Percentiles rank a stretch among this genome's conserved stretches.
Conservation (phyloP, 176 grass and related monocot species). For the Carex kokanica region DNA sequence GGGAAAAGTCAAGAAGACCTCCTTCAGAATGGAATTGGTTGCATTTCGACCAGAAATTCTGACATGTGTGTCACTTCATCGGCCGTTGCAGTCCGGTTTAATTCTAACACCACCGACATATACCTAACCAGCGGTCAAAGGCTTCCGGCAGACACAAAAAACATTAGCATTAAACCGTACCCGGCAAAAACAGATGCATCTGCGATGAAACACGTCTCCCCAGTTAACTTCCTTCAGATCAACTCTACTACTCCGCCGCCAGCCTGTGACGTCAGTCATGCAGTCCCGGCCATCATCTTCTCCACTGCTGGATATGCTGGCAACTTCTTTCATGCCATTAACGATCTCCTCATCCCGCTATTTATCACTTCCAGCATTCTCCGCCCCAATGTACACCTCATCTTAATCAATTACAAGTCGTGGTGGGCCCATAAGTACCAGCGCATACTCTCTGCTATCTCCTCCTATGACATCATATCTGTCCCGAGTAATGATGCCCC, state of each 20-base stretch:
- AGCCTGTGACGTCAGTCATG: conserved; percentile 44
- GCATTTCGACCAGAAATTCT: neutral
- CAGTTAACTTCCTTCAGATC: neutral
- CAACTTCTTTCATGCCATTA: conserved; percentile 64
- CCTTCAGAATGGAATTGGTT: conserved; percentile 4
- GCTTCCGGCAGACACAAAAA: neutral
- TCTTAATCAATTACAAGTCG: conserved; percentile 44
- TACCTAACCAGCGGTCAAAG: conserved; percentile 7
- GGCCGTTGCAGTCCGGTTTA: neutral
- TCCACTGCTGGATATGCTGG: conserved; percentile 52
- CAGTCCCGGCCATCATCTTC: conserved; percentile 53
- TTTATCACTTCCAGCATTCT: conserved; percentile 59
- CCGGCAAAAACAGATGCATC: neutral
- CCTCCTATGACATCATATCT: conserved; percentile 40
- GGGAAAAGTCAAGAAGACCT: conserved; percentile 19
- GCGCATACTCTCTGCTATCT: conserved; percentile 33
- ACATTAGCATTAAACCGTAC: conserved; percentile 8
- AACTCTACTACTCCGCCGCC: neutral
- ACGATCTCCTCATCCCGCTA: conserved; percentile 59
- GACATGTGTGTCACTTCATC: conserved; percentile 20
- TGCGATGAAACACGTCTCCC: conserved; percentile 5
- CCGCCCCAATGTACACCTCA: conserved; percentile 44
- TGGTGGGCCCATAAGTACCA: conserved; percentile 64
- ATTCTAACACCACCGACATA: neutral
- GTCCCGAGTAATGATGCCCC: conserved; percentile 24